Evolutionary conservation across 805 yeast species (phyloP).

Genomic region (Candida mattraensis): DNA sequence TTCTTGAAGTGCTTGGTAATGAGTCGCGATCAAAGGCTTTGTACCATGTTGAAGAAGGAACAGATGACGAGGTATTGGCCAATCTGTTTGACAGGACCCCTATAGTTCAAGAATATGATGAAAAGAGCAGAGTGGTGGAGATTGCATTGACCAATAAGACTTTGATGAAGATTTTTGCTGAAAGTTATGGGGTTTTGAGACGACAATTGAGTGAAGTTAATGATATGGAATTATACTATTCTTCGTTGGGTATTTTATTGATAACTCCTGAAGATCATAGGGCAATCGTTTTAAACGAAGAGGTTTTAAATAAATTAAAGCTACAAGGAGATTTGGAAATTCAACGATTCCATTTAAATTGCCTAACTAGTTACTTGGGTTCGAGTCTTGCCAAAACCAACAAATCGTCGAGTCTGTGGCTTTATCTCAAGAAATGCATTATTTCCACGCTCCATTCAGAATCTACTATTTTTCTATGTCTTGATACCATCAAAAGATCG

Average conservation of each 20-base stretch:
- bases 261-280: conserved; percentile 32
- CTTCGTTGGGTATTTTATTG: conserved; percentile 27
- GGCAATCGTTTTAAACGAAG: conserved; percentile 17
- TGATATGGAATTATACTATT: conserved; percentile 7
- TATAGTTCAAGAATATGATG: conserved; percentile 19
- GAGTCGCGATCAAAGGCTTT: neutral
- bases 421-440: conserved; percentile 21
- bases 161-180: conserved; percentile 19
- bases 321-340: neutral
- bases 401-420: conserved; percentile 37
- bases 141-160: conserved; percentile 15
- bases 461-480: no score
- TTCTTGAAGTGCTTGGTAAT: conserved; percentile 6
- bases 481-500: no score
- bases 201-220: neutral
- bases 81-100: conserved; percentile 28
- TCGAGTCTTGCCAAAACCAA: conserved; percentile 31
- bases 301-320: neutral
- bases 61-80: conserved; percentile 24
- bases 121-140: conserved; percentile 12
- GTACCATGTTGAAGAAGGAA: conserved; percentile 4
- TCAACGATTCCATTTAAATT: conserved; percentile 2
- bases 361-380: conserved; percentile 21
- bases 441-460: neutral
- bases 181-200: conserved; percentile 17